phyloP scores from a whole-genome alignment of 1,284 basidiomycete species.

The Boletus albobrunnescens region DNA sequence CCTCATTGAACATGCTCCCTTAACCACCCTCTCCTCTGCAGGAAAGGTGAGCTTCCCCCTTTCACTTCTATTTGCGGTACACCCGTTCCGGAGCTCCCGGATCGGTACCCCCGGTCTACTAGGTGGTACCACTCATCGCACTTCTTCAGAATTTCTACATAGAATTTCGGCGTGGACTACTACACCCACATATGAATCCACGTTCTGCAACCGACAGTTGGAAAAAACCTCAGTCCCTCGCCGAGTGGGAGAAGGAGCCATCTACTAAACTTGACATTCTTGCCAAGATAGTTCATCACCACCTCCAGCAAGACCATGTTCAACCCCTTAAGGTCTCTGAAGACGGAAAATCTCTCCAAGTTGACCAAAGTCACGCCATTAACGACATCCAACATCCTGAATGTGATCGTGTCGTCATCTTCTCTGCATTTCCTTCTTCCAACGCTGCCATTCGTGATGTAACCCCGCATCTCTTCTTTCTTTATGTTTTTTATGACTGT shows the following conservation, averaged over 20 bases:
- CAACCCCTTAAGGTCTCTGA: background rate
- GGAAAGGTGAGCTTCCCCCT: too few species aligned
- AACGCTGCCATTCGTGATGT: constrained; percentile 5
- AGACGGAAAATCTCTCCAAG: background rate
- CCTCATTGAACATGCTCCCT: background rate
- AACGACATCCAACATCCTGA: too few species aligned
- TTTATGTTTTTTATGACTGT: too few species aligned
- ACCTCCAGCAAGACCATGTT: background rate
- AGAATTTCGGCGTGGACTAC: background rate
- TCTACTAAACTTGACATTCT: background rate
- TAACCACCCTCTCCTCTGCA: too few species aligned
- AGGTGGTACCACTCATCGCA: too few species aligned
- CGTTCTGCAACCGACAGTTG: background rate
- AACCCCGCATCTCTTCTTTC: too few species aligned
- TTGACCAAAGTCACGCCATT: too few species aligned
- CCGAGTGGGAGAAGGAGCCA: background rate
- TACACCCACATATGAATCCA: constrained; percentile 11
- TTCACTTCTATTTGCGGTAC: too few species aligned
- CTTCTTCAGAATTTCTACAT: too few species aligned
- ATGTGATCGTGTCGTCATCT: constrained; percentile 17
- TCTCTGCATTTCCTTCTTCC: constrained; percentile 14
- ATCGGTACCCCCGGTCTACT: too few species aligned
- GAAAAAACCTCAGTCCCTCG: background rate
- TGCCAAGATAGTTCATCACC: background rate
- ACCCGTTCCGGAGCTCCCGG: too few species aligned